phyloP scores from a whole-genome alignment of 345 rosid species.

The Pistacia integerrima region DNA sequence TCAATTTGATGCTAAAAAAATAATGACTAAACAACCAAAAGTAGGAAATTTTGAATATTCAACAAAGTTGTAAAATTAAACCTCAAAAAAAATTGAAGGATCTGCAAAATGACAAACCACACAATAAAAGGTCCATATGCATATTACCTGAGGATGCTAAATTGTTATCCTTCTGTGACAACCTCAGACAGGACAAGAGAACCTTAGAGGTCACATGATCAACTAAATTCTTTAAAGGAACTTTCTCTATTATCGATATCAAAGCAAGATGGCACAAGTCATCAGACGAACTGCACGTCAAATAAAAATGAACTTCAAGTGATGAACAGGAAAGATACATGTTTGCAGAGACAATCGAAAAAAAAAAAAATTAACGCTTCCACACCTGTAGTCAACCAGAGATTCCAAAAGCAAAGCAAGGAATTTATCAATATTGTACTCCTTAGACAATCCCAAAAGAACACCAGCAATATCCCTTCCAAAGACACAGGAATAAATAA shows the following conservation, averaged over 20 bases:
- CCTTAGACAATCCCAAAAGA: constrained; percentile 66
- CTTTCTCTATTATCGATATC: constrained; percentile 59
- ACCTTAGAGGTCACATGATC: constrained; percentile 57
- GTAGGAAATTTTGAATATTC: not conserved
- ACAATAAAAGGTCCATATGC: not conserved
- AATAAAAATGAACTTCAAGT: constrained; percentile 26
- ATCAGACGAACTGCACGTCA: constrained; percentile 64
- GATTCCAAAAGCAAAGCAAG: constrained; percentile 62
- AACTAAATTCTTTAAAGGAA: constrained; percentile 60
- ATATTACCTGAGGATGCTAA: constrained; percentile 29
- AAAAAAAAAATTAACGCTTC: constrained; percentile 17
- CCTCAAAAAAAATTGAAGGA: not conserved
- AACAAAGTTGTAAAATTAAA: not conserved
- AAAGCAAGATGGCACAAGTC: constrained; percentile 49
- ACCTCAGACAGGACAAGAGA: constrained; percentile 62
- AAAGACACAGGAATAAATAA: constrained; percentile 16
- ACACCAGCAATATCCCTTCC: constrained; percentile 63
- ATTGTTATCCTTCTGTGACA: constrained; percentile 49
- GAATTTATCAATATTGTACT: constrained; percentile 77
- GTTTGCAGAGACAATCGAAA: not conserved
- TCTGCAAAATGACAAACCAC: not conserved
- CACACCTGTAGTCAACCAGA: constrained; percentile 68
- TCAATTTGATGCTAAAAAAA: not conserved
- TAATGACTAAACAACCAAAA: not conserved
- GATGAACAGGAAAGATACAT: constrained; percentile 14